Conservation (phyloP, 371 early-diverging fungal species). For the Blastocladiella emersonii region DNA sequence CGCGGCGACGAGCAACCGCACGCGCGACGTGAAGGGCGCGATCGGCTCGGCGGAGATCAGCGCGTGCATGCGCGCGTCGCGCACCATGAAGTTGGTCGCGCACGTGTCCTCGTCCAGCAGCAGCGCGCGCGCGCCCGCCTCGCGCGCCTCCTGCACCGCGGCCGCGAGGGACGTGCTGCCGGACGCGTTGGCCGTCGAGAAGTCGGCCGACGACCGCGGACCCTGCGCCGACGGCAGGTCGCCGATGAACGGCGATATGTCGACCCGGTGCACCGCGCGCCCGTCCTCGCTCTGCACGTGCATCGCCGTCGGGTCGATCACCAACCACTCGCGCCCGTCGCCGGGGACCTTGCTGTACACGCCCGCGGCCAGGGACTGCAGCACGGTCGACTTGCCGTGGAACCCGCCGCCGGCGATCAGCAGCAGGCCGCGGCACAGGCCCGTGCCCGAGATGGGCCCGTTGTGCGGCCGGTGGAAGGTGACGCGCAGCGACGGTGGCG, state of each 20-base stretch:
- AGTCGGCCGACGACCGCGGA: conserved; percentile 16
- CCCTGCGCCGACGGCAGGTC: conserved; percentile 24
- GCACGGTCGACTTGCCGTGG: conserved; percentile 37
- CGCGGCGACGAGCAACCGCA: conserved; percentile 20
- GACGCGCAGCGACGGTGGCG: conserved; percentile 16
- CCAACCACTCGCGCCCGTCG: conserved; percentile 37
- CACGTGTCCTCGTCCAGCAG: conserved; percentile 42
- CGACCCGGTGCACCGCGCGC: conserved; percentile 19
- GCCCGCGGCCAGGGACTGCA: conserved; percentile 30
- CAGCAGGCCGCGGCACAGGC: conserved; percentile 25
- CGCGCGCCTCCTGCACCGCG: conserved; percentile 32
- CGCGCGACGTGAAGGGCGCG: conserved; percentile 33
- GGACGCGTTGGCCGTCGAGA: conserved; percentile 29
- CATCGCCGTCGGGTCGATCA: conserved; percentile 15
- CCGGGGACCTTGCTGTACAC: conserved; percentile 35
- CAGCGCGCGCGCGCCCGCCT: conserved; percentile 20
- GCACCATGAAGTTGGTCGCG: conserved; percentile 41
- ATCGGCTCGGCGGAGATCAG: conserved; percentile 34
- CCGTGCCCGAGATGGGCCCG: conserved; percentile 29
- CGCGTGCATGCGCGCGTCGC: conserved; percentile 34
- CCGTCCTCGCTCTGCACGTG: conserved; percentile 37
- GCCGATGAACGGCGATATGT: conserved; percentile 35
- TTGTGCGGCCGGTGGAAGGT: conserved; percentile 23
- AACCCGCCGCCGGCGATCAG: conserved; percentile 42
- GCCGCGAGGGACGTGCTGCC: conserved; percentile 46